Evolutionary conservation across 331 rosid genomes (phyloP).

Genomic region (Telfairia occidentalis): DNA sequence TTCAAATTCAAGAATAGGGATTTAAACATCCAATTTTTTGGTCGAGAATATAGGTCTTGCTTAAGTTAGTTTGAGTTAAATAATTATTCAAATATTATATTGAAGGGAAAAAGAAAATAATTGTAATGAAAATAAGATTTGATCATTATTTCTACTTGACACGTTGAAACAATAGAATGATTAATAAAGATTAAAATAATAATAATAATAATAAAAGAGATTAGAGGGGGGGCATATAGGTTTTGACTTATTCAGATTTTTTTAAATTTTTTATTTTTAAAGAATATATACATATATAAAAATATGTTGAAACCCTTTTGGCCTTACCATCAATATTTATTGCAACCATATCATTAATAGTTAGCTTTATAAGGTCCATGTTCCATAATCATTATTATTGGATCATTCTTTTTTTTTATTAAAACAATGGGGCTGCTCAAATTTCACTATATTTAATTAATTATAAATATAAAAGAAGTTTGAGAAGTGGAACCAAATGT

Average conservation of each 20-base stretch:
- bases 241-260: slow-evolving; percentile 5
- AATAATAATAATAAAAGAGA: slow-evolving; percentile 2
- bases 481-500: background rate
- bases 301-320: background rate
- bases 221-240: background rate
- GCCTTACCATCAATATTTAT: background rate
- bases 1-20: too few relatives aligned
- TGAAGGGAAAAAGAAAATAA: background rate
- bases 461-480: background rate
- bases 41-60: too few relatives aligned
- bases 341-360: slow-evolving; percentile 6
- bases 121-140: background rate
- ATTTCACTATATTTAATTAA: background rate
- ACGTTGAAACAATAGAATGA: background rate
- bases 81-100: background rate
- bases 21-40: too few relatives aligned
- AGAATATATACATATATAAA: background rate
- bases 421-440: slow-evolving; percentile 11
- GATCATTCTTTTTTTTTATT: background rate
- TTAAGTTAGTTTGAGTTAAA: too few relatives aligned
- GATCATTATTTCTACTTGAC: background rate
- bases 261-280: background rate
- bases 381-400: background rate
- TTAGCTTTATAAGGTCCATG: background rate
- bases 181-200: background rate